Percentiles rank a stretch among this genome's conserved stretches.
These are phyloP conservation scores for Magnusiomyces clavatus DNA, from an alignment of 1,139 yeast species.

Conservation along the genomic window DNA sequence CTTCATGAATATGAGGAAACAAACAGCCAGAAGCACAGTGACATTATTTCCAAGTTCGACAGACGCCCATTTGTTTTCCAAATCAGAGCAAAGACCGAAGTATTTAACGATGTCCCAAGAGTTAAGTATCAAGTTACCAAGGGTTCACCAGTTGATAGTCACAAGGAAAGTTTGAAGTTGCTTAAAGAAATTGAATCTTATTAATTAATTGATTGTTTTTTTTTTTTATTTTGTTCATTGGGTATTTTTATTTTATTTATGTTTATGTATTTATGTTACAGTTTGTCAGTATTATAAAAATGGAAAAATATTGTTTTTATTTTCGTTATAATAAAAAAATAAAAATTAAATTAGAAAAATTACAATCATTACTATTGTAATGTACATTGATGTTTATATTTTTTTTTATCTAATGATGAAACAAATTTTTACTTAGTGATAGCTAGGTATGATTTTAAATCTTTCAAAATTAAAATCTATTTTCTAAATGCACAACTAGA, in stretches of 20 bases:
- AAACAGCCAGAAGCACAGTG: conserved; percentile 42
- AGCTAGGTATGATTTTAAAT: too few species aligned
- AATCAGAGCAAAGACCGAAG: conserved; percentile 75
- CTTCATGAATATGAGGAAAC: conserved; percentile 44
- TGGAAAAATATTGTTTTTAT: not conserved
- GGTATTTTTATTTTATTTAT: too few species aligned
- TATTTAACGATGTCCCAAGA: conserved; percentile 69
- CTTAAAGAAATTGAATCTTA: conserved; percentile 20
- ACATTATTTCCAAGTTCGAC: conserved; percentile 44
- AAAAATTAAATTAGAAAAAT: too few species aligned
- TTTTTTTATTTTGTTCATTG: not conserved
- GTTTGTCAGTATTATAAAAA: not conserved
- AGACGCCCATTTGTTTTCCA: conserved; percentile 69
- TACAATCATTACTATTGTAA: too few species aligned
- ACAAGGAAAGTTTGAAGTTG: conserved; percentile 38
- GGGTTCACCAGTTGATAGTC: conserved; percentile 49
- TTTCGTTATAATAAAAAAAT: too few species aligned
- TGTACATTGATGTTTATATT: too few species aligned
- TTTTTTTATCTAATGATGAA: too few species aligned
- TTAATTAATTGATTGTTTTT: not conserved
- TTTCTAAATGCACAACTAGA: too few species aligned
- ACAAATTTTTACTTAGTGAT: too few species aligned
- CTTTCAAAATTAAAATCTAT: too few species aligned
- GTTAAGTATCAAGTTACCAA: conserved; percentile 65
- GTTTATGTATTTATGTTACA: too few species aligned